phyloP scores from a whole-genome alignment of 192 early-diverging fungal genomes.

The Podila epigama region DNA sequence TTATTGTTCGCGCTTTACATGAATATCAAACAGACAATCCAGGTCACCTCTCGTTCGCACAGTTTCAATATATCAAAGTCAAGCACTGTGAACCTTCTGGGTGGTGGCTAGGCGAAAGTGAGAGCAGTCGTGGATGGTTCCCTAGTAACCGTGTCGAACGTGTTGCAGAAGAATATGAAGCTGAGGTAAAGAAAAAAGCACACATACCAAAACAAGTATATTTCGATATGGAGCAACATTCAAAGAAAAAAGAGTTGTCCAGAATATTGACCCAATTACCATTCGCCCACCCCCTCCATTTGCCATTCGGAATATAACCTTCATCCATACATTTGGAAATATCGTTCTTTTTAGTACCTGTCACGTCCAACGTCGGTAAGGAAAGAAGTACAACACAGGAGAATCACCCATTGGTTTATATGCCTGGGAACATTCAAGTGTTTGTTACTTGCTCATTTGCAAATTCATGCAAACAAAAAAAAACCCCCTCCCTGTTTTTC shows the following conservation, averaged over 20 bases:
- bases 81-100: conserved; percentile 5
- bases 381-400: background rate
- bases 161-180: background rate
- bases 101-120: conserved; percentile 6
- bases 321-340: background rate
- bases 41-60: background rate
- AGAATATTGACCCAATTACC: no score
- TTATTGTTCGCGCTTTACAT: conserved; percentile 2
- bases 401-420: background rate
- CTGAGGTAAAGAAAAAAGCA: background rate
- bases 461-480: background rate
- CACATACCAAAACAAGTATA: no score
- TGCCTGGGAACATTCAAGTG: background rate
- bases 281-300: no score
- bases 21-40: background rate
- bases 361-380: conserved; percentile 44
- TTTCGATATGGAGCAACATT: no score
- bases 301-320: no score
- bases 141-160: conserved; percentile 2
- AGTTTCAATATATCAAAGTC: background rate
- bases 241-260: background rate
- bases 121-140: background rate
- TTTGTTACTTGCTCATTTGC: background rate
- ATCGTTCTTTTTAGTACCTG: conserved; percentile 3
- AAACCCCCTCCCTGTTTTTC: background rate